These are phyloP conservation scores for Berkeleyomyces basicola DNA, from an alignment of 2,329 filamentous ascomycete genomes.

Conservation along the genomic window DNA sequence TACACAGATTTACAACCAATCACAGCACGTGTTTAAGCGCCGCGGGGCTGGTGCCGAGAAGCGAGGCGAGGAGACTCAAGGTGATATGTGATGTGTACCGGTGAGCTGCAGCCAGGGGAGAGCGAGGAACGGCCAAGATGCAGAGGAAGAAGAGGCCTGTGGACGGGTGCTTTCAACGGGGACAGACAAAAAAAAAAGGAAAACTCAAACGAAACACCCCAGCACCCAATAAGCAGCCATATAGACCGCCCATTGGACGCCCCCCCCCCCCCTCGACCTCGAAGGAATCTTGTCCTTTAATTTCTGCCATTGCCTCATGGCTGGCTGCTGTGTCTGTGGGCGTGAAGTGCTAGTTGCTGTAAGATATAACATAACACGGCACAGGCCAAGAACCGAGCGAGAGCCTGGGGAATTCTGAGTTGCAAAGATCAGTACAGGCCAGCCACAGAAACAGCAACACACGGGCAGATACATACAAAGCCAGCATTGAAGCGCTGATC, in stretches of 20 bases:
- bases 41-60: conserved; percentile 1
- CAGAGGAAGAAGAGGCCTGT: background rate
- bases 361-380: background rate
- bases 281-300: background rate
- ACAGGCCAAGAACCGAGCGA: background rate
- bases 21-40: background rate
- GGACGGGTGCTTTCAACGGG: no score
- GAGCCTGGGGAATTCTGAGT: no score
- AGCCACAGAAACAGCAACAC: background rate
- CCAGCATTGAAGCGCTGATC: background rate
- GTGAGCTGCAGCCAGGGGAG: background rate
- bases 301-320: background rate
- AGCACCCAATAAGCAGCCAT: background rate
- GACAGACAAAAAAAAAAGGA: background rate
- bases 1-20: conserved; percentile 2
- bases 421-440: no score
- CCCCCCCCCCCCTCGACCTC: background rate
- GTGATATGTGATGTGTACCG: background rate
- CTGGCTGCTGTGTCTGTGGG: background rate
- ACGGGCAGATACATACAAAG: background rate
- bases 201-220: background rate
- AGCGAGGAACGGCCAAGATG: background rate
- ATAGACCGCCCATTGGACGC: no score
- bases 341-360: background rate
- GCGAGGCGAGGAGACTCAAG: background rate